Evolutionary conservation across 2,329 filamentous ascomycete species (phyloP).

Genomic region (Fusarium sp.): DNA sequence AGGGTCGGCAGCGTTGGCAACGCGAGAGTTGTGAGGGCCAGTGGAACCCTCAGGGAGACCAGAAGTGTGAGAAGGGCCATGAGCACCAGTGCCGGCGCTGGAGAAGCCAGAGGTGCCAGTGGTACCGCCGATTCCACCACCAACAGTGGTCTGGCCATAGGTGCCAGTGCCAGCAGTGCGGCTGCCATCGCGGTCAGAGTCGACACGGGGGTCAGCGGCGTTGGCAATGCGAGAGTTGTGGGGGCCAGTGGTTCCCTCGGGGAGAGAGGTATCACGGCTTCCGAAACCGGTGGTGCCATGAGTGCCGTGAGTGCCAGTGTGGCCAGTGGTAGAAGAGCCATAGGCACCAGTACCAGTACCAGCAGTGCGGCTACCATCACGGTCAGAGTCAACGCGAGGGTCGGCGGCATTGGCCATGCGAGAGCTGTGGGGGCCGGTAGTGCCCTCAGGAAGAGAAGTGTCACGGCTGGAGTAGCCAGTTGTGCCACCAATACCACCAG

Average conservation of each 20-base stretch:
- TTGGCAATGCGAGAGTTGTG: conserved; percentile 60
- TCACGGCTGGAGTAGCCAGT: conserved; percentile 6
- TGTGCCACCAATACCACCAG: conserved; percentile 3
- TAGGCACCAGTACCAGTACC: conserved; percentile 13
- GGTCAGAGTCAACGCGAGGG: conserved; percentile 65
- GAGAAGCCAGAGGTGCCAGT: conserved; percentile 19
- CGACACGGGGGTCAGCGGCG: conserved; percentile 64
- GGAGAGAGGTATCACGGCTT: conserved; percentile 9
- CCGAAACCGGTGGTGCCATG: neutral
- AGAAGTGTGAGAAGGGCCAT: conserved; percentile 18
- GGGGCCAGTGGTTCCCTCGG: conserved; percentile 52
- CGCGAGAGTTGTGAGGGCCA: conserved; percentile 60
- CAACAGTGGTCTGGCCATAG: conserved; percentile 11
- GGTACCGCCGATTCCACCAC: neutral
- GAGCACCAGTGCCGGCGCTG: conserved; percentile 16
- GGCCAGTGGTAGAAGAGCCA: neutral
- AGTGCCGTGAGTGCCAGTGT: neutral
- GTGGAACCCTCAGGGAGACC: conserved; percentile 38
- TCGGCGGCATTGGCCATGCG: conserved; percentile 63
- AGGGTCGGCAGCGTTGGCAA: conserved; percentile 64
- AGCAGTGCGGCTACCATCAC: conserved; percentile 48
- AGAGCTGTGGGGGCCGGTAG: conserved; percentile 58
- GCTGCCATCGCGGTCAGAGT: conserved; percentile 61
- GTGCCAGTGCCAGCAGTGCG: conserved; percentile 14
- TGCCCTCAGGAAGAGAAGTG: conserved; percentile 13